Evolutionary conservation across 192 early-diverging fungal species (phyloP), one percentile per base, ranked within the genome.

Genomic region (Backusella morwellensis): DNA sequence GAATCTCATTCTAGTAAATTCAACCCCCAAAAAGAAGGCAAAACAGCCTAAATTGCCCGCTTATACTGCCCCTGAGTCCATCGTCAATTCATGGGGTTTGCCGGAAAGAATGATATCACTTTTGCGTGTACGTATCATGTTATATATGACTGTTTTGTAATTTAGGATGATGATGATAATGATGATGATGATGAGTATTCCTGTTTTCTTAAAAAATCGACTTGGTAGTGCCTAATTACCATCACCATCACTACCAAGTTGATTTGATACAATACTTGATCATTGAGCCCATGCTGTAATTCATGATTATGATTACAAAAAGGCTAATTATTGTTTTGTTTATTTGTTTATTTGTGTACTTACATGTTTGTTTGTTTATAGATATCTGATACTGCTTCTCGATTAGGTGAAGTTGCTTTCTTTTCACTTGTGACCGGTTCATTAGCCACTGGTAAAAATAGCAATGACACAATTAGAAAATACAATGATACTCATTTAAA

Each of bases 331-430:
- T 40, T 7, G 35, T 50, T 50, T 29, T 17, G 17, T 41, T n/a
- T 50, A n/a, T 50, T 50, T 50, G 47, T 50, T 19, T 50, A 12
- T n/a, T 74, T 35, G n/a, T 19, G 5, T 35, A n/a, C 21, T 11
- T 44, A 14, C 12, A 12, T 38, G 6, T 38, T 36, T 68, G 4
- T 38, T 26, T 35, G 34, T 35, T 8, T 26, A 36, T 56, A 74
- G 73, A 36, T 74, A 56, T 23, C 54, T 6, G 59, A 74, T 63
- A 36, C 35, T 41, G 52, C 73, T 63, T 36, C 36, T 35, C 73
- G 73, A 21, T 38, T 74, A 52, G 32, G 52, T 59, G 73, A 74
- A 74, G 56, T 74, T 23, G 73, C 73, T 9, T 74, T 74, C 38
- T 56, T 59, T 74, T 52, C 73, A 63, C 54, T 74, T 54, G 73